Percentiles rank a stretch among this genome's conserved stretches.
Conservation (phyloP, 1,284 basidiomycete species). For the Marasmius oreades region DNA sequence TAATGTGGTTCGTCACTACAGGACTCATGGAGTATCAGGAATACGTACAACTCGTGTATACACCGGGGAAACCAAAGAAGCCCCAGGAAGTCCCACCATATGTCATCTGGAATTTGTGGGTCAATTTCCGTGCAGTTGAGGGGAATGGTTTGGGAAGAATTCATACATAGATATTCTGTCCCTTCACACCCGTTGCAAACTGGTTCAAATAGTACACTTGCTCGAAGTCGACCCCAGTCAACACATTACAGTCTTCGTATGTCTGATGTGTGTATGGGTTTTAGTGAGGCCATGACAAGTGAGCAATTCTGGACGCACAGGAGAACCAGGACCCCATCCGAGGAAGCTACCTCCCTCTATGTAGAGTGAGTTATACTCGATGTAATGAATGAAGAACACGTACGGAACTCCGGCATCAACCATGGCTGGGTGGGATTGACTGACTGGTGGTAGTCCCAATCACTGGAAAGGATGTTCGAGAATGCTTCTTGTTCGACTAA, state of each 20-base stretch:
- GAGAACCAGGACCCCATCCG: slow-evolving; percentile 16
- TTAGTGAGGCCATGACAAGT: background rate
- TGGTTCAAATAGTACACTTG: slow-evolving; percentile 16
- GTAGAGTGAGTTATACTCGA: background rate
- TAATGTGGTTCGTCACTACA: background rate
- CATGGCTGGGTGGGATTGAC: slow-evolving; percentile 14
- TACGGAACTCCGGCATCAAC: slow-evolving; percentile 15
- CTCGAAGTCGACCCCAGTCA: slow-evolving; percentile 16
- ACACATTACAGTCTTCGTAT: slow-evolving; percentile 15
- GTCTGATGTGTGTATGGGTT: background rate
- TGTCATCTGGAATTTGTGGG: slow-evolving; percentile 11
- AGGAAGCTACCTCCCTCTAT: slow-evolving; percentile 5
- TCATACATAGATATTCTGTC: slow-evolving; percentile 15
- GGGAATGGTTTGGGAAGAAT: background rate
- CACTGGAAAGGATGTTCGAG: background rate
- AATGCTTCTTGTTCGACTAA: background rate
- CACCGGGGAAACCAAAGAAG: slow-evolving; percentile 28
- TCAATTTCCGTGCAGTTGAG: background rate
- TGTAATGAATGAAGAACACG: background rate
- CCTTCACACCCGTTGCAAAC: slow-evolving; percentile 16
- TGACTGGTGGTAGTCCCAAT: slow-evolving; percentile 16
- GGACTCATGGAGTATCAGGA: background rate
- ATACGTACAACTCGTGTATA: slow-evolving; percentile 42
- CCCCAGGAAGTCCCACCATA: slow-evolving; percentile 17
- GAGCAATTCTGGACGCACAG: slow-evolving; percentile 5